Evolutionary conservation across 2,329 filamentous ascomycete genomes (phyloP).

Genomic region (Pseudogymnoascus sp.): DNA sequence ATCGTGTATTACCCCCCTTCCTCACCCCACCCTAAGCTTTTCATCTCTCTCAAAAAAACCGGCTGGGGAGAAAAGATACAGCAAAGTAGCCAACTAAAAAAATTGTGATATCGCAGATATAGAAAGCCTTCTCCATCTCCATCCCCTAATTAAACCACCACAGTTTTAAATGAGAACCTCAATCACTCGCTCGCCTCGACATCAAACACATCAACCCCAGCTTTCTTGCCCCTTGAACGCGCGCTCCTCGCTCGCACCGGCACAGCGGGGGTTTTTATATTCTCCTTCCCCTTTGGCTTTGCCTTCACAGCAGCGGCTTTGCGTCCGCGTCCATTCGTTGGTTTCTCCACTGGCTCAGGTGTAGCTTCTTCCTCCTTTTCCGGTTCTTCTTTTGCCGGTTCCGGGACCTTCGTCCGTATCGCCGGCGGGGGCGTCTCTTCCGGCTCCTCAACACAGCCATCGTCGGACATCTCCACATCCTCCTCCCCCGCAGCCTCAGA

Average conservation of each 20-base stretch:
- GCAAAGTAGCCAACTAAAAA: not conserved
- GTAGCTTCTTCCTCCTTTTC: not conserved
- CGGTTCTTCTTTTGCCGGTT: not conserved
- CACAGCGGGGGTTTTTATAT: not conserved
- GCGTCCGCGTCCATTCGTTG: not conserved
- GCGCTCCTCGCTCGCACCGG: not conserved
- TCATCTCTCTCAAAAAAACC: not conserved
- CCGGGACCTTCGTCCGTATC: not conserved
- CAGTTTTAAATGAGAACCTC: too few relatives aligned
- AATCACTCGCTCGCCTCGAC: not conserved
- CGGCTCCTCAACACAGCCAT: not conserved
- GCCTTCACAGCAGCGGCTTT: not conserved
- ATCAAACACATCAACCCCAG: not conserved
- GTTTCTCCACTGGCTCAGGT: not conserved
- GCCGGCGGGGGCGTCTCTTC: not conserved
- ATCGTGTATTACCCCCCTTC: not conserved
- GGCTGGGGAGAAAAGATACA: not conserved
- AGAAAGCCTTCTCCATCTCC: not conserved
- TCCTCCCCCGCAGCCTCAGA: constrained; percentile 13
- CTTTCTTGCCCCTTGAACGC: not conserved
- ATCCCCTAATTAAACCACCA: too few relatives aligned
- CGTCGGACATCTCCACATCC: constrained; percentile 27
- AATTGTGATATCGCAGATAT: not conserved
- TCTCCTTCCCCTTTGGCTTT: not conserved
- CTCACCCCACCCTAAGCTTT: not conserved